Evolutionary conservation across 2,329 filamentous ascomycete species (phyloP).

Genomic region (Phyllosticta capitalensis): DNA sequence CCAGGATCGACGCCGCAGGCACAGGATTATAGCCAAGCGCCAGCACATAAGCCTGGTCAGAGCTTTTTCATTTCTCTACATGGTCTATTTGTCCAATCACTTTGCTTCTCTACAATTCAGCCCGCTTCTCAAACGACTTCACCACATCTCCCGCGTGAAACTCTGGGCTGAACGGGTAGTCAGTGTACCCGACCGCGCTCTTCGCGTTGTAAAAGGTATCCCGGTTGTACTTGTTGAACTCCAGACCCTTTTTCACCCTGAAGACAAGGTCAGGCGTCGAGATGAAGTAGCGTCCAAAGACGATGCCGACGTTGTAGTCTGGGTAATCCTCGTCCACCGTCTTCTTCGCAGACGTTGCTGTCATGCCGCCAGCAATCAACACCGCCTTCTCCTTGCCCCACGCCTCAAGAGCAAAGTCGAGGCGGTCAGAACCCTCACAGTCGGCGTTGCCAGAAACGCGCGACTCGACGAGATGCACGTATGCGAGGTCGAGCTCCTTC

Average conservation of each 20-base stretch:
- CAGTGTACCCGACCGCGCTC: conserved; percentile 31
- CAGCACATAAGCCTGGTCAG: neutral
- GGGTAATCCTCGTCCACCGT: conserved; percentile 33
- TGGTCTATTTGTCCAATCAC: neutral
- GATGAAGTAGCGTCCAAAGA: conserved; percentile 42
- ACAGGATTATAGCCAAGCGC: neutral
- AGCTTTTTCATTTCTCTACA: neutral
- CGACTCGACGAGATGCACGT: conserved; percentile 53
- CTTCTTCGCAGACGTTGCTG: conserved; percentile 27
- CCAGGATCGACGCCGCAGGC: neutral
- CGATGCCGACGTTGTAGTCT: conserved; percentile 35
- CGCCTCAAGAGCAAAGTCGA: conserved; percentile 19
- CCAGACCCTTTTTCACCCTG: conserved; percentile 34
- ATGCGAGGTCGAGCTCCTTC: conserved; percentile 46
- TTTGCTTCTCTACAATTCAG: neutral
- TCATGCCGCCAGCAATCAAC: conserved; percentile 35
- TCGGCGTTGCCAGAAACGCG: conserved; percentile 35
- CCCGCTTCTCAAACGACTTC: neutral
- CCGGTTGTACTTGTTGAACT: conserved; percentile 37
- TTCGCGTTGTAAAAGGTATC: conserved; percentile 35
- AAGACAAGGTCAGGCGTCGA: conserved; percentile 41
- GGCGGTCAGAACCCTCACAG: conserved; percentile 15
- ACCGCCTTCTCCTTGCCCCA: conserved; percentile 21
- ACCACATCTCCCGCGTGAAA: neutral
- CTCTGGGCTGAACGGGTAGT: conserved; percentile 32